Percentiles rank a stretch among this genome's conserved stretches.
Conservation (phyloP, 192 early-diverging fungal genomes). For the Dimargaris cristalligena region DNA sequence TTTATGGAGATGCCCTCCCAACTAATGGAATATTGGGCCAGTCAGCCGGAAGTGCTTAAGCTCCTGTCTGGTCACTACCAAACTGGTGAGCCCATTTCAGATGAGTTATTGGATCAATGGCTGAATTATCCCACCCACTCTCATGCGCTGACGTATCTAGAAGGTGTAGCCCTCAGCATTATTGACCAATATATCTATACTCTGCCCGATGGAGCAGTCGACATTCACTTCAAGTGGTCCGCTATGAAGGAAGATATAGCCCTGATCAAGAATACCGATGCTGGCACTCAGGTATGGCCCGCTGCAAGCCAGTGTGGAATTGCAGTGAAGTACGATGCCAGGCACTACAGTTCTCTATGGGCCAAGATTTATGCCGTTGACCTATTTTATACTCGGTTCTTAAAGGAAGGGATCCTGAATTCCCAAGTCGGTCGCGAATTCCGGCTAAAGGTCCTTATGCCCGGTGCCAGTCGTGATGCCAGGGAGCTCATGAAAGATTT, state of each 20-base stretch:
- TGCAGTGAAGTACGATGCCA: slow-evolving; percentile 54
- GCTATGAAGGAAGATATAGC: slow-evolving; percentile 26
- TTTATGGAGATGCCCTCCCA: slow-evolving; percentile 82
- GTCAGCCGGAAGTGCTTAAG: slow-evolving; percentile 37
- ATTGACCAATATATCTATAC: slow-evolving; percentile 64
- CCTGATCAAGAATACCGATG: slow-evolving; percentile 19
- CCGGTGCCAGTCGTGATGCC: slow-evolving; percentile 54
- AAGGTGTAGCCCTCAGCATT: slow-evolving; percentile 58
- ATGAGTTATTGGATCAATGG: slow-evolving; percentile 44
- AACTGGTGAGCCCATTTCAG: slow-evolving; percentile 48
- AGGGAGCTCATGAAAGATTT: slow-evolving; percentile 51
- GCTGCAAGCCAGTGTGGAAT: slow-evolving; percentile 41
- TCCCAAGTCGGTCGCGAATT: slow-evolving; percentile 45
- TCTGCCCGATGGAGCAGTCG: slow-evolving; percentile 23
- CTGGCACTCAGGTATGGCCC: slow-evolving; percentile 13
- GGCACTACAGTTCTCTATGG: slow-evolving; percentile 67
- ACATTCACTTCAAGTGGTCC: slow-evolving; percentile 28
- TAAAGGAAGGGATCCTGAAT: slow-evolving; percentile 38
- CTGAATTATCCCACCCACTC: slow-evolving; percentile 56
- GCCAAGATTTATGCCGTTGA: slow-evolving; percentile 64
- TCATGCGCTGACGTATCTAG: slow-evolving; percentile 49
- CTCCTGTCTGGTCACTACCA: slow-evolving; percentile 46
- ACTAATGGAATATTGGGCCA: slow-evolving; percentile 79
- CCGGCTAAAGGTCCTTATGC: slow-evolving; percentile 51
- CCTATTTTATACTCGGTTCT: slow-evolving; percentile 58